Base-by-base conservation (phyloP, 2,329 filamentous ascomycete species). In the Ilyonectria sp. region DNA sequence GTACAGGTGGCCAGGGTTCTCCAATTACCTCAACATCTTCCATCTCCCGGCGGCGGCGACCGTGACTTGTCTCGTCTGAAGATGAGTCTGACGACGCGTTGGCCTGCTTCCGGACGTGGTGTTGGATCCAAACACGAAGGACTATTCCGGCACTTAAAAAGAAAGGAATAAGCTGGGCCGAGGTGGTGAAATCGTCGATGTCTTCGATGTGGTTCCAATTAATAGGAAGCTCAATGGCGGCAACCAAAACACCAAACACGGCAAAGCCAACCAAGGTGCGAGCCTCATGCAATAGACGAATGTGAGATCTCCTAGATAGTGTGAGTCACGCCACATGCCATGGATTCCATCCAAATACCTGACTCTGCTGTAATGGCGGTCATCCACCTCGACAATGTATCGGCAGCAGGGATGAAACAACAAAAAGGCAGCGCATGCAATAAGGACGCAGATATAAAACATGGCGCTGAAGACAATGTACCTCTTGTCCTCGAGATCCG, bases 141-240 rank as follows among this genome's bases (percentile, higher is more conserved):
- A 80, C 57, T 31, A 79, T 62, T 2, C 77, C 79, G 2, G 73
- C 37, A 9, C 74, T 78, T 40, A 82, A 46, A 17, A 81, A 61
- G 4, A 82, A 72, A 0, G 80, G 79, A 3, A 81, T 69, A 4
- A 76, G 57, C 58, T 82, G 80, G 0, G 76, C 76, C 1, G 73
- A 61, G 0, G 77, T 74, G 17, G 72, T 70, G 11, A 82, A 63
- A 7, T 72, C 64, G 33, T 75, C 69, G 19, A 73, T 65, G 8
- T 47, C 63, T 4, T 71, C 35, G 11, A 81, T 67, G 15, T 71
- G 47, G 37, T 82, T 82, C 79, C 79, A 82, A 1, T 52, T 52
- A 4, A 82, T 70, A 4, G 79, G 69, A 6, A 81, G 72, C 57
- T 82, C 80, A 53, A 81, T 72, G 4, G 77, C 77, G 1, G 75